Evolutionary conservation across 371 early-diverging fungal species (phyloP).

Genomic region (Rhizomucor pusillus): DNA sequence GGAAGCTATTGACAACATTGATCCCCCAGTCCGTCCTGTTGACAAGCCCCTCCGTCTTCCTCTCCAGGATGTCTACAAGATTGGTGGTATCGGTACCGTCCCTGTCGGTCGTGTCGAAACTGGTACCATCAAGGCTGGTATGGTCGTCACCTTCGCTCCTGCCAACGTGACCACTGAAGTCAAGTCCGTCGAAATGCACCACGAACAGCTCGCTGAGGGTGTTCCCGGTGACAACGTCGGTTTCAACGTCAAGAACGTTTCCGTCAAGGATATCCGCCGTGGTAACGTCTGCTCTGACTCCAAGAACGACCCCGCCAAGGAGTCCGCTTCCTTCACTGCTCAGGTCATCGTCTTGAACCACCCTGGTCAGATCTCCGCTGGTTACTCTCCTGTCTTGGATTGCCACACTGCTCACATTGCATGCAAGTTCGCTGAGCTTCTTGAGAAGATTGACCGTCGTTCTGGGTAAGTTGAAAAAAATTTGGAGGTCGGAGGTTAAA

Average conservation of each 20-base stretch:
- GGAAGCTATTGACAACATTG: conserved; percentile 91
- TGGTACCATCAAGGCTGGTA: conserved; percentile 89
- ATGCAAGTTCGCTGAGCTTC: conserved; percentile 88
- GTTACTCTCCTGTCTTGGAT: conserved; percentile 92
- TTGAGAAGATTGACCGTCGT: conserved; percentile 94
- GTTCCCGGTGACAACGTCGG: conserved; percentile 98
- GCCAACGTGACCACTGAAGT: conserved; percentile 90
- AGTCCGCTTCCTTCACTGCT: conserved; percentile 86
- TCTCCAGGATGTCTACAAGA: no score
- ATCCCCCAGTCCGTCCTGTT: conserved; percentile 86
- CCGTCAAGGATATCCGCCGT: conserved; percentile 96
- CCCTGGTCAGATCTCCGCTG: conserved; percentile 89
- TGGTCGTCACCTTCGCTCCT: conserved; percentile 93
- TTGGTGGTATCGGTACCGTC: no score
- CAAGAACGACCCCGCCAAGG: conserved; percentile 97
- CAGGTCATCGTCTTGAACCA: conserved; percentile 96
- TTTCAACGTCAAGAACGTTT: conserved; percentile 98
- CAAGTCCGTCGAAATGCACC: conserved; percentile 99
- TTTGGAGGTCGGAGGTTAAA: conserved; percentile 89
- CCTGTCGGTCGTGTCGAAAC: conserved; percentile 97
- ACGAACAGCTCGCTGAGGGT: conserved; percentile 92
- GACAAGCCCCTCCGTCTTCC: conserved; percentile 97
- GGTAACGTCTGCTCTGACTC: conserved; percentile 96
- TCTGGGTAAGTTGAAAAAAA: conserved; percentile 89
- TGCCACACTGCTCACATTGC: conserved; percentile 97